Evolutionary conservation across 805 yeast genomes (phyloP).

Genomic region (Yarrowia sp.): DNA sequence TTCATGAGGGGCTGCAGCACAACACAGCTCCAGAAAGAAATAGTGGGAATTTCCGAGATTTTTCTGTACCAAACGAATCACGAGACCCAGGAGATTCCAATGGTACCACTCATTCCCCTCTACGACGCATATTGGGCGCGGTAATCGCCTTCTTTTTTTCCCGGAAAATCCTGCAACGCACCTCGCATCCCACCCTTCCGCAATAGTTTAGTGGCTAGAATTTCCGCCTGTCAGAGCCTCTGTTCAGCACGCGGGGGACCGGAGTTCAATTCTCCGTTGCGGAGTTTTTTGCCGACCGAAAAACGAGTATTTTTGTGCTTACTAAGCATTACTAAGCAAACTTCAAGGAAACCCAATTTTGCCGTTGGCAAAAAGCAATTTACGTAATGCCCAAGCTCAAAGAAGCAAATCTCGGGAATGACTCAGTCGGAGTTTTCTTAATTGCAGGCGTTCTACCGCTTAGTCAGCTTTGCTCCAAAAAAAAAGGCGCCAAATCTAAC

Average conservation of each 20-base stretch:
- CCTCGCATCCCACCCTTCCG: conserved; percentile 8
- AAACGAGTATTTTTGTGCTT: neutral
- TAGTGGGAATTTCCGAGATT: too few species aligned
- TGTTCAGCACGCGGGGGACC: conserved; percentile 11
- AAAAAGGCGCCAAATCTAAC: too few species aligned
- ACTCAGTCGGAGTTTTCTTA: too few species aligned
- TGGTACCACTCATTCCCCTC: neutral
- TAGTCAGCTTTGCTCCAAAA: too few species aligned
- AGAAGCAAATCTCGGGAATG: too few species aligned
- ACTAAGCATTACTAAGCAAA: neutral
- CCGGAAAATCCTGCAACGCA: neutral
- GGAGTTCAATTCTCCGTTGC: conserved; percentile 1
- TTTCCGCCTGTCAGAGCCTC: conserved; percentile 40
- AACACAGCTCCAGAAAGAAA: too few species aligned
- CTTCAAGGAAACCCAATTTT: too few species aligned
- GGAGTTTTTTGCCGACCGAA: neutral
- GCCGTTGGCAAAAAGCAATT: too few species aligned
- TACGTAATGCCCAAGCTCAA: too few species aligned
- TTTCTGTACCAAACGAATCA: neutral
- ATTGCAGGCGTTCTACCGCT: too few species aligned
- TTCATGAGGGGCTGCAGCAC: too few species aligned
- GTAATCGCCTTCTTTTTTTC: neutral
- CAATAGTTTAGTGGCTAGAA: conserved; percentile 44
- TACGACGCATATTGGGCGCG: neutral
- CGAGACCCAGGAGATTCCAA: neutral